Evolutionary conservation across 2,329 filamentous ascomycete species (phyloP), one percentile per base, ranked within the genome.

Genomic region (Venturia aucupariae): DNA sequence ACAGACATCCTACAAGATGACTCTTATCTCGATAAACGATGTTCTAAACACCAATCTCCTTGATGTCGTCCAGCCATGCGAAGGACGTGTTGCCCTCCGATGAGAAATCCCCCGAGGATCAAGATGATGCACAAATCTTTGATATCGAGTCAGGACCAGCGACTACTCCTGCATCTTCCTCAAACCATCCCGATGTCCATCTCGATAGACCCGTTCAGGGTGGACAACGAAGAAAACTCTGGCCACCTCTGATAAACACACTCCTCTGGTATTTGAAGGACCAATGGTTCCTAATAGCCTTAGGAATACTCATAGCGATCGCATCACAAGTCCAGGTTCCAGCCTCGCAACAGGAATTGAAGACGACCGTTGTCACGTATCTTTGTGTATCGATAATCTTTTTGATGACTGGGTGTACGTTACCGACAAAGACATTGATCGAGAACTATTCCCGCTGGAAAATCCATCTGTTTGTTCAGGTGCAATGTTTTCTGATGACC

Each of bases 341-440:
- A 77, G 74, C 83, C 76, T 77, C 84, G 70, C 76, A 83, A 7
- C 76, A 82, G 65, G 73, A 77, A 3, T 74, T 75, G 59, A 84
- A 82, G 69, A 74, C 79, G 60, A 78, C 75, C 17, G 74, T 78
- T 10, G 75, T 90, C 63, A 79, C 89, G 38, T 90, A 90, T 71
- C 85, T 87, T 39, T 85, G 82, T 24, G 85, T 90, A 38, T 84
- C 81, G 22, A 75, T 89, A 69, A 88, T 90, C 69, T 90, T 90
- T 73, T 78, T 90, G 65, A 80, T 90, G 68, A 89, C 86, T 64
- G 88, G 88, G 3, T 80, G 89, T 69, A 88, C 88, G 62, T 82
- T 90, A 22, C 81, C 86, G 8, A 84, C 83, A 0, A 77, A 80
- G 41, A 84, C 89, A 68, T 76, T 90, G 11, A 74, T 82, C 54